These are phyloP conservation scores for Phytophthora nicotianae DNA, from an alignment of 352 stramenopile species.

Conservation along the genomic window DNA sequence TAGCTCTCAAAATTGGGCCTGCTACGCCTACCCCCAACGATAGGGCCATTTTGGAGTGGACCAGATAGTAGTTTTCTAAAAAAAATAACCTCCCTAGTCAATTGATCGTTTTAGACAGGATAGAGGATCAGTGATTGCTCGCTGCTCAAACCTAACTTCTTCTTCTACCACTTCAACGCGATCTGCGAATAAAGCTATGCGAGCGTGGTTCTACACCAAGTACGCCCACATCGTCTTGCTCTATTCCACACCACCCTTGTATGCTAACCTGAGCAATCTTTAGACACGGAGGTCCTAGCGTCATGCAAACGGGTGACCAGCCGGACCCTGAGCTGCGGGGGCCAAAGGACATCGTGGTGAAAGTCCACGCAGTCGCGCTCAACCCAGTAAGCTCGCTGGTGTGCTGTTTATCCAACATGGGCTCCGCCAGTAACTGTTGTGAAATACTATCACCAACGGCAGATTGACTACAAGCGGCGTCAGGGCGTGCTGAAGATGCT, in stretches of 20 bases:
- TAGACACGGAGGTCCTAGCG: slow-evolving; percentile 64
- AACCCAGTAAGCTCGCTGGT: slow-evolving; percentile 50
- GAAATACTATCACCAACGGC: slow-evolving; percentile 3
- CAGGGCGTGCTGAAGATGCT: slow-evolving; percentile 76
- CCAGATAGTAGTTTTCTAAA: no score
- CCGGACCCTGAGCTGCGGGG: slow-evolving; percentile 52
- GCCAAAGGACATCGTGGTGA: slow-evolving; percentile 64
- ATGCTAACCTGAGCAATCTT: slow-evolving; percentile 7
- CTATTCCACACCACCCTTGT: background rate
- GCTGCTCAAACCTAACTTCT: no score
- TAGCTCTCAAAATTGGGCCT: no score
- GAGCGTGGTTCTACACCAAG: slow-evolving; percentile 81
- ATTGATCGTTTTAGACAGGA: no score
- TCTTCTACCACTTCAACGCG: no score
- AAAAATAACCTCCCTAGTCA: no score
- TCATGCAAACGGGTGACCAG: slow-evolving; percentile 65
- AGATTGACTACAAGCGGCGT: slow-evolving; percentile 86
- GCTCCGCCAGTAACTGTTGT: background rate
- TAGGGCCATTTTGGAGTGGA: no score
- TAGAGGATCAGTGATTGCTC: no score
- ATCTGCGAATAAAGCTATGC: slow-evolving; percentile 60
- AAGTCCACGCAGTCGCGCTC: slow-evolving; percentile 64
- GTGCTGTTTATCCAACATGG: background rate
- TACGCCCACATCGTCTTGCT: slow-evolving; percentile 18
- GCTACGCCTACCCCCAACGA: no score